These are phyloP conservation scores for Neurospora sp. DNA, from an alignment of 495 filamentous ascomycete genomes.

Conservation along the genomic window DNA sequence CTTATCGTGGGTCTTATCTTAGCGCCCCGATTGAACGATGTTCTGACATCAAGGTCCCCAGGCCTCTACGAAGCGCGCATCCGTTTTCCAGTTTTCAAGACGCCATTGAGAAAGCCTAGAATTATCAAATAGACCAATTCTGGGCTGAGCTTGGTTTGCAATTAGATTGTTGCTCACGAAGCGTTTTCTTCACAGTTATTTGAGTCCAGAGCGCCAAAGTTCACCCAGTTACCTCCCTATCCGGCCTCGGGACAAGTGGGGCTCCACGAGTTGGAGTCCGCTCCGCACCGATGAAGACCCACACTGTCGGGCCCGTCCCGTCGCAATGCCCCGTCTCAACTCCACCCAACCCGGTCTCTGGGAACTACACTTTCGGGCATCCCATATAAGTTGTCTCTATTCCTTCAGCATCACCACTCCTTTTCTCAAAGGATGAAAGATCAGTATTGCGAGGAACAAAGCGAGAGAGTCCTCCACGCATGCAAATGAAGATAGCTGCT, in stretches of 20 bases:
- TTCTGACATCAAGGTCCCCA: neutral
- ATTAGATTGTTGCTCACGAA: no score
- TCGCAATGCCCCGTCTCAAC: neutral
- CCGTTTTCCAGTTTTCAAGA: neutral
- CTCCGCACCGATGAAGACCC: neutral
- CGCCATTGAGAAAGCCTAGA: neutral
- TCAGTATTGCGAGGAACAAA: neutral
- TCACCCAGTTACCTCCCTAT: neutral
- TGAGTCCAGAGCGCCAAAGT: neutral
- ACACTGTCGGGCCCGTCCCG: neutral
- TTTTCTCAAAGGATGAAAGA: neutral
- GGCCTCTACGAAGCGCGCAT: neutral
- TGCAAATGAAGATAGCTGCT: neutral
- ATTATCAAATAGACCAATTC: neutral
- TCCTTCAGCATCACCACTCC: neutral
- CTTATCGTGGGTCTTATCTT: neutral
- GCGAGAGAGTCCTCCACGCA: neutral
- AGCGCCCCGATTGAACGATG: neutral
- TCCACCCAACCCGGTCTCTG: neutral
- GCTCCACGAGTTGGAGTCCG: neutral
- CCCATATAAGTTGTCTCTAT: neutral
- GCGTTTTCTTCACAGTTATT: neutral
- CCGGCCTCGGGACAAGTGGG: neutral
- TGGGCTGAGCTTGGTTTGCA: neutral
- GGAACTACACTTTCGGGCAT: neutral